A percentile compares a stretch with the other conserved stretches of the same genome.
These are phyloP conservation scores for Centrapalus pauciflorus DNA, from an alignment of 129 eudicot genomes.

Conservation along the genomic window DNA sequence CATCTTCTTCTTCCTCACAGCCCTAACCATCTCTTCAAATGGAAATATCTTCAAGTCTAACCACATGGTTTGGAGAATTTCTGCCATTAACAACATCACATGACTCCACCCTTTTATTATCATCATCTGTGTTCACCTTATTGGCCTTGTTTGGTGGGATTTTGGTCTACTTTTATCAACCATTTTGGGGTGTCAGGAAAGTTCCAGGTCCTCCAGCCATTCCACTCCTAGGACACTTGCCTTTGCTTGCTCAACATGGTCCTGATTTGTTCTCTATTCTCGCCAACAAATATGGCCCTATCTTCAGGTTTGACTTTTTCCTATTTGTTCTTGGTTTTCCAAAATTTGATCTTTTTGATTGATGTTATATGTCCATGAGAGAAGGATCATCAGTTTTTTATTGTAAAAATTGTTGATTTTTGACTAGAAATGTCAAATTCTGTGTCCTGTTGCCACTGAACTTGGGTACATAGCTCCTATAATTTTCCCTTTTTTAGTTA, in stretches of 20 bases:
- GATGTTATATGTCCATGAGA: too few relatives aligned
- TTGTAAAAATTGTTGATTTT: too few relatives aligned
- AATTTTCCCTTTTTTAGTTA: too few relatives aligned
- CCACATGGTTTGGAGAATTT: neutral
- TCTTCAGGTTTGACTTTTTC: conserved; percentile 50
- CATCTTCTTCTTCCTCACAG: neutral
- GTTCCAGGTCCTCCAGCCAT: conserved; percentile 66
- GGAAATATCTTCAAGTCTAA: conserved; percentile 3
- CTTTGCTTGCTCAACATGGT: conserved; percentile 62
- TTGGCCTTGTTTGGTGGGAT: conserved; percentile 30
- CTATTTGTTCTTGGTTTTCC: too few relatives aligned
- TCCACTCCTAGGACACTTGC: conserved; percentile 61
- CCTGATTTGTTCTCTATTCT: conserved; percentile 57
- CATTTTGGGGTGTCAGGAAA: conserved; percentile 55
- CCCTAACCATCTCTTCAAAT: conserved; percentile 10
- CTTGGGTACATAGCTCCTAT: too few relatives aligned
- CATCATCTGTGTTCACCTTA: conserved; percentile 27
- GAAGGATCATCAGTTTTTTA: too few relatives aligned
- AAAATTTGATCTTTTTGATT: too few relatives aligned
- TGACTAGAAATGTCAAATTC: too few relatives aligned
- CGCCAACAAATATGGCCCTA: conserved; percentile 56
- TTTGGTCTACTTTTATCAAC: conserved; percentile 43
- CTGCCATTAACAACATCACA: neutral
- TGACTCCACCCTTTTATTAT: conserved; percentile 6
- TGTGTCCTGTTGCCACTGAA: too few relatives aligned